A percentile compares a stretch with the other conserved stretches of the same genome.
These are phyloP conservation scores for Knoxdaviesia proteae DNA, from an alignment of 2,329 filamentous ascomycete species.

Conservation along the genomic window DNA sequence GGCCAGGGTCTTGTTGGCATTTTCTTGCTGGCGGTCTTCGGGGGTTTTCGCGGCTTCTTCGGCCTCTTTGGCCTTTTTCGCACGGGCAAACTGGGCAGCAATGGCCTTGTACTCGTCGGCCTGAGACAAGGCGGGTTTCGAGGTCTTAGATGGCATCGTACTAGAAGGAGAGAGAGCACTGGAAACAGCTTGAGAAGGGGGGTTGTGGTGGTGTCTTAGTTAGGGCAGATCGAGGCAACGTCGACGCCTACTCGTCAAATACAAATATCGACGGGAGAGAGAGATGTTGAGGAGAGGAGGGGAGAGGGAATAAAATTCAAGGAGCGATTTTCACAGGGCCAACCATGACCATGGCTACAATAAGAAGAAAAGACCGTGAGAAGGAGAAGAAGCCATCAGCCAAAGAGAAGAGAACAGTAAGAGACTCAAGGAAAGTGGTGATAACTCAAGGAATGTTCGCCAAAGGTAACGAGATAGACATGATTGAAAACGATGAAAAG, in stretches of 20 bases:
- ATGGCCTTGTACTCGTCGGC: conserved; percentile 29
- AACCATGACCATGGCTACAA: neutral
- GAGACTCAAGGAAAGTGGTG: neutral
- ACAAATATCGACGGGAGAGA: neutral
- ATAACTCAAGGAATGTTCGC: too few relatives aligned
- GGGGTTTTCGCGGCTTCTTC: conserved; percentile 14
- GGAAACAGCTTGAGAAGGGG: neutral
- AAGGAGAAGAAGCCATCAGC: neutral
- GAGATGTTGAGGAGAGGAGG: neutral
- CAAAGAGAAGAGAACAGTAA: neutral
- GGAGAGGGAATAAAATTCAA: neutral
- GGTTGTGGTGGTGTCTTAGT: too few relatives aligned
- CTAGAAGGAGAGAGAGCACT: neutral
- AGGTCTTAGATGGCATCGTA: neutral
- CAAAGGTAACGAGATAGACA: neutral
- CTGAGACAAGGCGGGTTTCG: neutral
- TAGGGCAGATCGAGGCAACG: too few relatives aligned
- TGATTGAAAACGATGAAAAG: neutral
- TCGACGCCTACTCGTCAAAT: too few relatives aligned
- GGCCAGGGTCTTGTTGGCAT: conserved; percentile 1
- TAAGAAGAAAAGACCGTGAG: neutral
- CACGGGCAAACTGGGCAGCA: conserved; percentile 29
- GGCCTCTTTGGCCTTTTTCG: conserved; percentile 26
- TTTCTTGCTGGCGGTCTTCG: neutral
- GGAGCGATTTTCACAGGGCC: too few relatives aligned